Conservation (phyloP, 176 grass and related monocot genomes). For the Carex parvula region DNA sequence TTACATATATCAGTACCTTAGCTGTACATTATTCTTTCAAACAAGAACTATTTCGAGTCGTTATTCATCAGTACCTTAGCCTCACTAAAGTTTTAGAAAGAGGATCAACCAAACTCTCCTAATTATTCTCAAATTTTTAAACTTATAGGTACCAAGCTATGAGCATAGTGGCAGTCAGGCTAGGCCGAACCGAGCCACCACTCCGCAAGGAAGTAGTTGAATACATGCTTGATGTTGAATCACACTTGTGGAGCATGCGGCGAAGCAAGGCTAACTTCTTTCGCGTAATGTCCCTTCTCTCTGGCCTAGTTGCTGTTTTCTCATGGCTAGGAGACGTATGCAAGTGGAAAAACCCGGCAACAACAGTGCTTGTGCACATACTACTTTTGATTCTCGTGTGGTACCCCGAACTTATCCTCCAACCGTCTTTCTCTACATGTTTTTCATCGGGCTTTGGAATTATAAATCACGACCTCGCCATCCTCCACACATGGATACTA, state of each 20-base stretch:
- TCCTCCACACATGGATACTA: slow-evolving; percentile 89
- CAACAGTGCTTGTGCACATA: slow-evolving; percentile 68
- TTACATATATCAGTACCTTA: not conserved
- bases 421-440: slow-evolving; percentile 93
- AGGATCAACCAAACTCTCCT: not conserved
- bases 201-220: slow-evolving; percentile 83
- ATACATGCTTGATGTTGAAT: slow-evolving; percentile 91
- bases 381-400: slow-evolving; percentile 79
- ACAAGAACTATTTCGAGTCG: not conserved
- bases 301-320: slow-evolving; percentile 32
- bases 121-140: not conserved
- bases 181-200: slow-evolving; percentile 68
- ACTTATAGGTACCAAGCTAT: slow-evolving; percentile 58
- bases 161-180: slow-evolving; percentile 56
- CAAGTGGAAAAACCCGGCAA: slow-evolving; percentile 74
- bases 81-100: not conserved
- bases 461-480: slow-evolving; percentile 51
- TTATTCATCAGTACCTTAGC: not conserved
- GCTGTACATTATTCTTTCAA: not conserved
- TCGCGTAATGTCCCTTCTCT: slow-evolving; percentile 62
- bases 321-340: slow-evolving; percentile 68
- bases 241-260: slow-evolving; percentile 97
- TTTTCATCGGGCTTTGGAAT: slow-evolving; percentile 80
- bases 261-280: slow-evolving; percentile 99
- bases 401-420: slow-evolving; percentile 90